Evolutionary conservation across 768 basidiomycete genomes (phyloP), one percentile per base, ranked within the genome.

Genomic region (Dictyophora rubrovolvata): DNA sequence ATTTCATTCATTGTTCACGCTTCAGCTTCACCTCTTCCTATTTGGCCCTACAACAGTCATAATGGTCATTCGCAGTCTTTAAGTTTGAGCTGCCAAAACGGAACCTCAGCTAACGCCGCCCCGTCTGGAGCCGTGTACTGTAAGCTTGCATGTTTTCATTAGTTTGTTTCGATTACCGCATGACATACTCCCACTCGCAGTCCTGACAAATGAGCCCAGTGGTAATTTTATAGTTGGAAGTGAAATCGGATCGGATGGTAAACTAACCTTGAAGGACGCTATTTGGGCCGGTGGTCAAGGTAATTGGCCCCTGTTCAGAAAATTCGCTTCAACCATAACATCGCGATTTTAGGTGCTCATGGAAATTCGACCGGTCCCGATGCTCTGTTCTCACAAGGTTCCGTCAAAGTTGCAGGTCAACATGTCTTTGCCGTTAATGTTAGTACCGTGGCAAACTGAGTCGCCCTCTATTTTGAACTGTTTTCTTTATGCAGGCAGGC

Each of bases 151-250:
- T 14, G 14, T 42, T 42, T n/a, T n/a, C 42, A 42, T 42, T 4
- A 42, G 10, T 42, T 42, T 42, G n/a, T 42, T 42, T 42, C 4
- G 42, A 42, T 28, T 28, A 28, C 7, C 28, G 7, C 4, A 5
- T 42, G n/a, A 42, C 42, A n/a, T 42, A 14, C 12, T 4, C 4
- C 2, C 42, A 8, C 17, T 48, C n/a, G 23, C 57, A 81, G 79
- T 79, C 65, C 75, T 79, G 34, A 77, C 78, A 10, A 81, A 81
- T 62, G 76, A 79, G 53, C 73, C 75, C 4, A 62, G 63, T 35
- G 76, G 74, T 18, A 79, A 80, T 66, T 72, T 71, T 58, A 64
- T 80, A 42, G 68, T 80, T 33, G 69, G 77, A 1, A 71, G 74
- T 16, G 69, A 71, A 42, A 74, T 80, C 53, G 72, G 69, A n/a